Evolutionary conservation across 176 grass and related monocot species (phyloP).

Genomic region (Carex scoparia): DNA sequence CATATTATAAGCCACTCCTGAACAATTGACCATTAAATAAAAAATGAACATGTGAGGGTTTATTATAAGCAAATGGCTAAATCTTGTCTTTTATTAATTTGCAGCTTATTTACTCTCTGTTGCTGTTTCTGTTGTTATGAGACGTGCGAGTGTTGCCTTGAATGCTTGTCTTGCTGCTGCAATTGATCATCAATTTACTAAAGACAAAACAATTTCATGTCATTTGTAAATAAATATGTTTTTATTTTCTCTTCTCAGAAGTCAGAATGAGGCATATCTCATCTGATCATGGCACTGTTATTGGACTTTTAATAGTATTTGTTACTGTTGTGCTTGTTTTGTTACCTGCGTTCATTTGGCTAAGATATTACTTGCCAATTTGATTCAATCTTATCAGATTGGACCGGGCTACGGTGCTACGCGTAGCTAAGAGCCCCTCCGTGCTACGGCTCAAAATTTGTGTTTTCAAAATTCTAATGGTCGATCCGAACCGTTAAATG

Average conservation of each 20-base stretch:
- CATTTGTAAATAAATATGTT: neutral
- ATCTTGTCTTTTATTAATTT: neutral
- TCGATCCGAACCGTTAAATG: too few species aligned
- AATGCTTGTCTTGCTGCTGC: conserved; percentile 88
- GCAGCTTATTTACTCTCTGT: conserved; percentile 60
- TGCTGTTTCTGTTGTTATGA: conserved; percentile 99
- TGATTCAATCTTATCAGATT: neutral
- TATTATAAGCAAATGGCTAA: neutral
- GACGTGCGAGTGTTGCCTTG: conserved; percentile 93
- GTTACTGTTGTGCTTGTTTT: neutral
- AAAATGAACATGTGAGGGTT: neutral
- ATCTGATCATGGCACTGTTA: neutral
- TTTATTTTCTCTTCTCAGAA: neutral
- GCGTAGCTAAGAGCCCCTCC: too few species aligned
- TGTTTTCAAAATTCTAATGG: too few species aligned
- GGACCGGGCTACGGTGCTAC: too few species aligned
- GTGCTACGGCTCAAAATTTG: too few species aligned
- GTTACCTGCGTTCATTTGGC: neutral
- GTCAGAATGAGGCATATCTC: neutral
- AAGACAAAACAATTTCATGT: neutral
- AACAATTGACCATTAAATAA: neutral
- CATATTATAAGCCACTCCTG: neutral
- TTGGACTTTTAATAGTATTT: neutral
- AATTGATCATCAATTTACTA: neutral
- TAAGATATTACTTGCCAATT: neutral